Evolutionary conservation across 208 protist species (phyloP), one percentile per base, ranked within the genome.

Genomic region (Trypanosoma conorhini): DNA sequence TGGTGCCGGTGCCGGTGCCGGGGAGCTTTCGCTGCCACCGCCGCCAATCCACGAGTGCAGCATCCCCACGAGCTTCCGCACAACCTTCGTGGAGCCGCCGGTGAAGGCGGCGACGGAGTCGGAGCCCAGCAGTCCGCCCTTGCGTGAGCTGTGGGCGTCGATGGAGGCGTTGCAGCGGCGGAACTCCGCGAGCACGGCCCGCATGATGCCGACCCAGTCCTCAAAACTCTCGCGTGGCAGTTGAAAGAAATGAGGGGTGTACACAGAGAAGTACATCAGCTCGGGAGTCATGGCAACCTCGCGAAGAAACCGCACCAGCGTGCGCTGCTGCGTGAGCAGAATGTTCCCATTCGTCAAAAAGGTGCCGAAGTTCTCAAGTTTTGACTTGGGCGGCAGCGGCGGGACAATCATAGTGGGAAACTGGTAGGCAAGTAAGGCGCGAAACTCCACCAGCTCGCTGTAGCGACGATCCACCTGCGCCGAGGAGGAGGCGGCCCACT

Each of bases 391-490:
- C 26, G 86, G 85, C 51, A 96, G 77, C n/a, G 91, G 91, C 0
- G 91, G 87, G 7, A 96, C 75, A 44, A 96, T 82, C 28, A 96
- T 56, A 10, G 60, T 82, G 15, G 86, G 88, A 68, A 92, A 93
- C 70, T 94, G 86, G 59, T 84, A 86, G 28, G 73, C 74, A 9
- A 96, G 80, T 24, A 94, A 70, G 30, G 80, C 65, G 0, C 91
- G 88, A 58, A 96, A 80, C 46, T 83, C 79, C 33, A 86, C 63
- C 58, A 96, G 50, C 77, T 96, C 91, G 59, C 82, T 92, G 81
- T 96, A 96, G 15, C 91, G 81, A 5, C 91, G 88, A 65, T 93
- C 80, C n/a, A 93, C 77, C 35, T 75, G 61, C 33, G 51, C 67
- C 2, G 75, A 33, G 5, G 64, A 76, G 13, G 65, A 68, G 8